Conservation (phyloP, 2,329 filamentous ascomycete genomes). For the Exophiala aquamarina region DNA sequence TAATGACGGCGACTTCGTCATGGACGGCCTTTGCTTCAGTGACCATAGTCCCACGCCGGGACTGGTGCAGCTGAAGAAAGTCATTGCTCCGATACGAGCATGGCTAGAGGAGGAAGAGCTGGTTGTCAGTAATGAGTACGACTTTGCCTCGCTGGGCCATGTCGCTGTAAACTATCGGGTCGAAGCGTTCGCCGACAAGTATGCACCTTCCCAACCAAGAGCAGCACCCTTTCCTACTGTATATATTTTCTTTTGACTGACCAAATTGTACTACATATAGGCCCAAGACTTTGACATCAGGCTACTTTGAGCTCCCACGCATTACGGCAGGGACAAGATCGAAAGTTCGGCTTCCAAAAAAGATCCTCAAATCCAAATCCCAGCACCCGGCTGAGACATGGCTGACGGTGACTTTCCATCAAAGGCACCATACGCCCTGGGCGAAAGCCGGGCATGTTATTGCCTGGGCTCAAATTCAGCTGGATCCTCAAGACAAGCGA, state of each 20-base stretch:
- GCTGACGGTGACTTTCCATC: constrained; percentile 18
- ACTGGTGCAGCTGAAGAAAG: constrained; percentile 58
- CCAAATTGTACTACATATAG: no score
- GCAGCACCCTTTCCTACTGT: no score
- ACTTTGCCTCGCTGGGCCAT: constrained; percentile 21
- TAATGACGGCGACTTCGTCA: constrained; percentile 62
- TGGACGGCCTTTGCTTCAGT: constrained; percentile 59
- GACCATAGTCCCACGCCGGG: constrained; percentile 59
- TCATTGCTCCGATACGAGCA: constrained; percentile 55
- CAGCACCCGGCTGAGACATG: constrained; percentile 12
- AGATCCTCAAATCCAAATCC: constrained; percentile 1
- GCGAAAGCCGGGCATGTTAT: constrained; percentile 23
- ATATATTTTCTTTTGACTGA: no score
- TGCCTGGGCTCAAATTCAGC: constrained; percentile 15
- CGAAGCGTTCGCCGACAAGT: constrained; percentile 42
- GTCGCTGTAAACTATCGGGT: constrained; percentile 40
- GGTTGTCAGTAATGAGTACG: constrained; percentile 31
- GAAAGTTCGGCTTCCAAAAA: constrained; percentile 18
- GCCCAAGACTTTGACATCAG: constrained; percentile 6
- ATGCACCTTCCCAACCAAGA: not conserved
- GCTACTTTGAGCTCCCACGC: constrained; percentile 7
- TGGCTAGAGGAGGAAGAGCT: constrained; percentile 44
- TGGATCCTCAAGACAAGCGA: constrained; percentile 43
- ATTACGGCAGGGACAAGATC: constrained; percentile 31
- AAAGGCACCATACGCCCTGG: constrained; percentile 16